A percentile compares a stretch with the other conserved stretches of the same genome.
Evolutionary conservation across 2,329 filamentous ascomycete genomes (phyloP).

Genomic region (Neopestalotiopsis sp.): DNA sequence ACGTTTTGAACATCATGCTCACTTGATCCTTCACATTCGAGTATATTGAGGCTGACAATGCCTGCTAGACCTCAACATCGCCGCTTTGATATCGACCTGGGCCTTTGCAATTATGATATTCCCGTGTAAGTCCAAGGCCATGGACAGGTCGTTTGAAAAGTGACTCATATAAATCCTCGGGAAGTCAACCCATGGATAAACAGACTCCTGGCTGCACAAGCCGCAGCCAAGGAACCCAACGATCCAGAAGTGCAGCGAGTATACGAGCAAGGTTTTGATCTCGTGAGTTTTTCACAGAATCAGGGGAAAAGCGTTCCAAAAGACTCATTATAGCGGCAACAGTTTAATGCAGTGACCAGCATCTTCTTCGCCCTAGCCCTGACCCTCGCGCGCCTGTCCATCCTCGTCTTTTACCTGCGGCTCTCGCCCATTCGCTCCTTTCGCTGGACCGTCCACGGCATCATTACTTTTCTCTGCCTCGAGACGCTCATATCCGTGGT

Average conservation of each 20-base stretch:
- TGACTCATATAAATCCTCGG: neutral
- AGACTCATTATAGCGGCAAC: neutral
- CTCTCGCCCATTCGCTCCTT: slow-evolving; percentile 13
- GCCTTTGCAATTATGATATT: slow-evolving; percentile 10
- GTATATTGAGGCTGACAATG: neutral
- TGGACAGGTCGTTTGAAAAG: too few relatives aligned
- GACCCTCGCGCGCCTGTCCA: slow-evolving; percentile 2
- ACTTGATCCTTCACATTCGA: too few relatives aligned
- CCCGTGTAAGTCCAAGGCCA: neutral
- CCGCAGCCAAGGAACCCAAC: neutral
- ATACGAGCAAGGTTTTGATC: neutral
- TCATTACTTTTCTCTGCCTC: slow-evolving; percentile 9
- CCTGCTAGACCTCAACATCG: neutral
- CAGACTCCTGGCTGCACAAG: neutral
- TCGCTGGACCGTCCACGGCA: slow-evolving; percentile 5
- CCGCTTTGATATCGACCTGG: slow-evolving; percentile 7
- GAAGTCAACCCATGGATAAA: slow-evolving; percentile 12
- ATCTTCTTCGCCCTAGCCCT: slow-evolving; percentile 12
- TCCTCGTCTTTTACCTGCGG: slow-evolving; percentile 16
- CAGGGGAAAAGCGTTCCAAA: neutral
- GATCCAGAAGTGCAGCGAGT: slow-evolving; percentile 3
- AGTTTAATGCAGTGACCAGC: slow-evolving; percentile 16
- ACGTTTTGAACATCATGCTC: neutral
- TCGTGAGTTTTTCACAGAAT: neutral
- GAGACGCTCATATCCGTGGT: neutral